A percentile compares a stretch with the other conserved stretches of the same genome.
Conservation (phyloP, 2,329 filamentous ascomycete species). For the Didymosphaeria variabile region DNA sequence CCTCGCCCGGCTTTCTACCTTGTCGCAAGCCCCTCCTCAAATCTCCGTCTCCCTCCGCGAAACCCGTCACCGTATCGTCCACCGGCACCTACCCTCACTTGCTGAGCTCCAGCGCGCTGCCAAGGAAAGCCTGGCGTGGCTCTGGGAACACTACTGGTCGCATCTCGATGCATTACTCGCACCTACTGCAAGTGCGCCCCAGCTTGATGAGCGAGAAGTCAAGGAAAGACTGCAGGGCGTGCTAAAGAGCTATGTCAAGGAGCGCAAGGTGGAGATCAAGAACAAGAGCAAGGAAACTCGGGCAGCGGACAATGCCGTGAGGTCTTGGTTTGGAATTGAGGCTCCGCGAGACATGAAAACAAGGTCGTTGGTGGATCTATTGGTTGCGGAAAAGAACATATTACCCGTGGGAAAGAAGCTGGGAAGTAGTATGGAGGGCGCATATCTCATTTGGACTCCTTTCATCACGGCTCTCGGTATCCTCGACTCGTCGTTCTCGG, state of each 20-base stretch:
- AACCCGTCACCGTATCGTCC: constrained; percentile 86
- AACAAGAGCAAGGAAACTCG: constrained; percentile 17
- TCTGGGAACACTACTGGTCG: constrained; percentile 89
- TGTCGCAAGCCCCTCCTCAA: constrained; percentile 27
- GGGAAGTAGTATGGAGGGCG: constrained; percentile 51
- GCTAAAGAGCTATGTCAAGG: constrained; percentile 46
- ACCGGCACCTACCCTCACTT: constrained; percentile 84
- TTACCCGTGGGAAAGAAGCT: constrained; percentile 48
- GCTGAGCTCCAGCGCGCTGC: constrained; percentile 75
- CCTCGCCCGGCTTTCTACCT: constrained; percentile 38
- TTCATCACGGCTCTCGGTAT: constrained; percentile 50
- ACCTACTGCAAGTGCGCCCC: not conserved
- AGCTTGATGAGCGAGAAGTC: constrained; percentile 16
- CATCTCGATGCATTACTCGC: constrained; percentile 53
- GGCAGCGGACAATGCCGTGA: constrained; percentile 30
- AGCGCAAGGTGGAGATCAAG: constrained; percentile 44
- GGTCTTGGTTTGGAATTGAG: constrained; percentile 27
- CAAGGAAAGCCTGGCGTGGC: constrained; percentile 77
- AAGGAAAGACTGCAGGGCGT: constrained; percentile 38
- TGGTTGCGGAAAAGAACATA: constrained; percentile 49
- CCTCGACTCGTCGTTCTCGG: constrained; percentile 43
- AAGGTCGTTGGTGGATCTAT: constrained; percentile 25
- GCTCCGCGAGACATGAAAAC: constrained; percentile 10
- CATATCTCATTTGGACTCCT: constrained; percentile 56
- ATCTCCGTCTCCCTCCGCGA: constrained; percentile 78